Conservation (phyloP, 1,284 basidiomycete species). For the Ganoderma resinaceum region DNA sequence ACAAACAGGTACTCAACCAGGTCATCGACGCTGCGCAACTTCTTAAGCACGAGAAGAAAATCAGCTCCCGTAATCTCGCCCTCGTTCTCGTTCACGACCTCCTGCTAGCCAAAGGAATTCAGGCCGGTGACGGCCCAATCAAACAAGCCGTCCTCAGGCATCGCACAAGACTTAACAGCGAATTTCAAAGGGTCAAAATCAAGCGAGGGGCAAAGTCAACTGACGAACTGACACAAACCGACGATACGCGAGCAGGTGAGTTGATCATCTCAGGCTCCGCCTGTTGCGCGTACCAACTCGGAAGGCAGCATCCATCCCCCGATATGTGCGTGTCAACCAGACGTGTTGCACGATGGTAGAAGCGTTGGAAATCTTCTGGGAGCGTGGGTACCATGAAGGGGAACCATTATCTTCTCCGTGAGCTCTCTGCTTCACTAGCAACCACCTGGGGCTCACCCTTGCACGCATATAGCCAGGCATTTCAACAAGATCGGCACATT, state of each 20-base stretch:
- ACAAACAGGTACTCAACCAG: slow-evolving; percentile 72
- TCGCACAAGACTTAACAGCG: slow-evolving; percentile 86
- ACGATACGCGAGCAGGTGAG: slow-evolving; percentile 69
- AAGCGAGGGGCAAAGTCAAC: slow-evolving; percentile 74
- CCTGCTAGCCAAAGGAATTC: slow-evolving; percentile 81
- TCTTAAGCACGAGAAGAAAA: slow-evolving; percentile 76
- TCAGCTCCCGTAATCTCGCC: slow-evolving; percentile 77
- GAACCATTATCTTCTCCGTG: slow-evolving; percentile 60
- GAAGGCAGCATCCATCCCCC: slow-evolving; percentile 69
- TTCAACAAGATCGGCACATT: slow-evolving; percentile 81
- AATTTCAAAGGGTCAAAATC: slow-evolving; percentile 87
- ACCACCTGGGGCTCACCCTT: neutral
- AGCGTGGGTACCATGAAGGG: slow-evolving; percentile 59
- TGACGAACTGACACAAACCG: slow-evolving; percentile 68
- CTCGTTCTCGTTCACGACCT: slow-evolving; percentile 90
- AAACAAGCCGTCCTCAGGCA: slow-evolving; percentile 86
- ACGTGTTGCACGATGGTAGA: slow-evolving; percentile 69
- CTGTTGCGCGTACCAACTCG: neutral
- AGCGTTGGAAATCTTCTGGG: slow-evolving; percentile 60
- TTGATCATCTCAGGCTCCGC: slow-evolving; percentile 3
- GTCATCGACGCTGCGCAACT: slow-evolving; percentile 71
- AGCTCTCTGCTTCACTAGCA: slow-evolving; percentile 32
- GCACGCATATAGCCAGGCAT: slow-evolving; percentile 54
- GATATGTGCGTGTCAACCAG: slow-evolving; percentile 89
- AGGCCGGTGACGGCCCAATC: slow-evolving; percentile 87